These are phyloP conservation scores for Globisporangium solare DNA, from an alignment of 352 stramenopile species.

Conservation along the genomic window DNA sequence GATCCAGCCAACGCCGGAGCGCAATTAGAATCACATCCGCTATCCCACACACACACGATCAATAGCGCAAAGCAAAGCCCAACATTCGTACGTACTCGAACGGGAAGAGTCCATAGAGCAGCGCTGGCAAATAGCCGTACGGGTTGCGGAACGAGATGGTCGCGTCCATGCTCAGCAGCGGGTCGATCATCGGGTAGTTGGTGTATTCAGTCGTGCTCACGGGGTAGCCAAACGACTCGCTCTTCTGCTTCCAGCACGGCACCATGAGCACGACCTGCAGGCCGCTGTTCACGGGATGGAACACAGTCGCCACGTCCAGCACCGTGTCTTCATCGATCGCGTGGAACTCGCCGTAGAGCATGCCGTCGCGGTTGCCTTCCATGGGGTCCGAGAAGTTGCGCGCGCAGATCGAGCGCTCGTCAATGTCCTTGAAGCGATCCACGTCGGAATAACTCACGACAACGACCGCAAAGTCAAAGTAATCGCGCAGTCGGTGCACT, in stretches of 20 bases:
- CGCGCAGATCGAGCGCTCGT: constrained; percentile 51
- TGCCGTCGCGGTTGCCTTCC: constrained; percentile 28
- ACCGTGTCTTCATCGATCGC: constrained; percentile 28
- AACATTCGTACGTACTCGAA: constrained; percentile 63
- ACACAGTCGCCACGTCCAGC: constrained; percentile 40
- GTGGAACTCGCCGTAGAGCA: constrained; percentile 61
- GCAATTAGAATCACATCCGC: background rate
- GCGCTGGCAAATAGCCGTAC: constrained; percentile 76
- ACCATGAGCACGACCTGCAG: constrained; percentile 68
- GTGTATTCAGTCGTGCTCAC: constrained; percentile 65
- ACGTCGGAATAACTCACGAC: constrained; percentile 57
- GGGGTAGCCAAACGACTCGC: constrained; percentile 68
- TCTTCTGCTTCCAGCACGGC: constrained; percentile 83
- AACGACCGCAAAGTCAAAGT: constrained; percentile 77
- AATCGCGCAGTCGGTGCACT: constrained; percentile 59
- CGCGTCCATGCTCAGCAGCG: constrained; percentile 58
- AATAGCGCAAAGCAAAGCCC: constrained; percentile 4
- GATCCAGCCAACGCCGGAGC: background rate
- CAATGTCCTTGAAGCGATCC: constrained; percentile 30
- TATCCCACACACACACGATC: constrained; percentile 2
- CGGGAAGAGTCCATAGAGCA: constrained; percentile 76
- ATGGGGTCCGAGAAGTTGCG: constrained; percentile 54
- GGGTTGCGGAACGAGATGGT: constrained; percentile 70
- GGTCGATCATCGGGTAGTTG: constrained; percentile 71
- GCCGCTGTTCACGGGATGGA: constrained; percentile 42